A percentile compares a stretch with the other conserved stretches of the same genome.
phyloP scores from a whole-genome alignment of 208 protist species.

The Herpetomonas muscarum region DNA sequence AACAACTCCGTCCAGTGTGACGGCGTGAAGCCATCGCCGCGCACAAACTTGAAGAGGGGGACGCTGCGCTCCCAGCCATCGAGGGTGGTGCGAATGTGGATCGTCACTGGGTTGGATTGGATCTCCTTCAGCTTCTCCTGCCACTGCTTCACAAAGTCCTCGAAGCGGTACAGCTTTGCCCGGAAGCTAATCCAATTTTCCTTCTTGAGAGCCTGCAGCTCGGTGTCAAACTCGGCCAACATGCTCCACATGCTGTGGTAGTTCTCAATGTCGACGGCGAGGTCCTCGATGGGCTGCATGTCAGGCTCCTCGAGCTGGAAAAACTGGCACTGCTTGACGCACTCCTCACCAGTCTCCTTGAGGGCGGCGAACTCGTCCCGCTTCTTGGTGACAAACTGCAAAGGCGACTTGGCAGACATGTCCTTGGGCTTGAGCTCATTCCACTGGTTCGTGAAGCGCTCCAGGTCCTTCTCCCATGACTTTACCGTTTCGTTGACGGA shows the following conservation, averaged over 20 bases:
- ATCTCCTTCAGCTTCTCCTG: constrained; percentile 81
- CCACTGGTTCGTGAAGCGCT: constrained; percentile 92
- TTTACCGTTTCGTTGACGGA: constrained; percentile 68
- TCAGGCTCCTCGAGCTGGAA: constrained; percentile 89
- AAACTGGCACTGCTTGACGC: constrained; percentile 87
- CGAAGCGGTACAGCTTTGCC: constrained; percentile 91
- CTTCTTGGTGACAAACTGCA: constrained; percentile 81
- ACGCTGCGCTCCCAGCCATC: constrained; percentile 80
- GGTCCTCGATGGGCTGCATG: constrained; percentile 66
- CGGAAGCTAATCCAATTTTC: constrained; percentile 95
- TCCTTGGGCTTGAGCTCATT: constrained; percentile 93
- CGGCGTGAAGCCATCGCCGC: constrained; percentile 94
- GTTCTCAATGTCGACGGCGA: constrained; percentile 82
- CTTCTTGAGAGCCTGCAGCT: constrained; percentile 66
- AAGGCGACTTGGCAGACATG: constrained; percentile 54
- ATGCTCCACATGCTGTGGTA: constrained; percentile 86
- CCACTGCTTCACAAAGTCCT: constrained; percentile 95
- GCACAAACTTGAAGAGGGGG: constrained; percentile 90
- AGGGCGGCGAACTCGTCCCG: constrained; percentile 77
- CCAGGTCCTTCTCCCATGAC: constrained; percentile 75
- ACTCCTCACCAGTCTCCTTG: constrained; percentile 57
- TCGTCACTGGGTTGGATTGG: constrained; percentile 66
- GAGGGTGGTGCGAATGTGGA: constrained; percentile 87
- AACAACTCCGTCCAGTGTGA: constrained; percentile 96
- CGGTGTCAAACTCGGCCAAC: constrained; percentile 81